Evolutionary conservation across 2,329 filamentous ascomycete species (phyloP).

Genomic region (Colletotrichum tropicicola): DNA sequence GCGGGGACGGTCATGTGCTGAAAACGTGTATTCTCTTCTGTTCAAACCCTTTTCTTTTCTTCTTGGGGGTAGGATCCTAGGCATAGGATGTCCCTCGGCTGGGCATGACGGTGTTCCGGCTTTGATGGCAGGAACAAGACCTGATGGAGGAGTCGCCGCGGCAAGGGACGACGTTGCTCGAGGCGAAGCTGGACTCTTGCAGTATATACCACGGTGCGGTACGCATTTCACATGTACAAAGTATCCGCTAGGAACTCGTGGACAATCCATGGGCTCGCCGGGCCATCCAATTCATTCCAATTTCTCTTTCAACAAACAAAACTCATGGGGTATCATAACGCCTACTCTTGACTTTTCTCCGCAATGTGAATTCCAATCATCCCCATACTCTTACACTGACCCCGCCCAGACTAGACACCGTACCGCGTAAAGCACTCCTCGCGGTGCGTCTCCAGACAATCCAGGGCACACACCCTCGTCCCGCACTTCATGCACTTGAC

Average conservation of each 20-base stretch:
- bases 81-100: not conserved
- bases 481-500: slow-evolving; percentile 82
- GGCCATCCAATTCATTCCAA: not conserved
- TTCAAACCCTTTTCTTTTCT: not conserved
- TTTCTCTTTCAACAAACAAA: not conserved
- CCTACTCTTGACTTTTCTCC: not conserved
- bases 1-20: slow-evolving; percentile 4
- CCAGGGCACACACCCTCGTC: slow-evolving; percentile 78
- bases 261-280: not conserved
- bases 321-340: slow-evolving; percentile 20
- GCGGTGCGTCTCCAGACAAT: slow-evolving; percentile 76
- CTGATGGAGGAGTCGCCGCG: not conserved
- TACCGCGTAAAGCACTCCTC: slow-evolving; percentile 77
- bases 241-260: not conserved
- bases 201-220: too few species aligned
- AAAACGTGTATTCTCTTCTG: slow-evolving; percentile 5
- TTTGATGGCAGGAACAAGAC: not conserved
- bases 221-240: not conserved
- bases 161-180: too few species aligned
- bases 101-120: not conserved
- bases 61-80: not conserved
- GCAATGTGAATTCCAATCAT: too few species aligned
- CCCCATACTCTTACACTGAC: not conserved
- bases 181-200: too few species aligned
- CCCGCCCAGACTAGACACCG: slow-evolving; percentile 48